Evolutionary conservation across 768 basidiomycete genomes (phyloP).

Genomic region (Tricholomella constricta): DNA sequence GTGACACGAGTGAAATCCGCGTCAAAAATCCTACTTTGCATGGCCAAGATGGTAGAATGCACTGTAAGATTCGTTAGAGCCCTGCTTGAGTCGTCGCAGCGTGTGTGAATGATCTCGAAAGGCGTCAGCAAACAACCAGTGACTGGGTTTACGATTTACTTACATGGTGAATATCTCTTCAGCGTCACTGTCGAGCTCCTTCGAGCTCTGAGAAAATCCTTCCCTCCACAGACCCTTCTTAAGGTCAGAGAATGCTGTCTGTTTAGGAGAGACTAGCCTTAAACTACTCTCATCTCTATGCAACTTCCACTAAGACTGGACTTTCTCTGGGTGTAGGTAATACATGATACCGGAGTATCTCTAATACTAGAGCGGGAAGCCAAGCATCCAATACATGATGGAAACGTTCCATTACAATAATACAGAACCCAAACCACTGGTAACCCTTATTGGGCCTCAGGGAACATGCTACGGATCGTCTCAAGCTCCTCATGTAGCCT

Average conservation of each 20-base stretch:
- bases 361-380: neutral
- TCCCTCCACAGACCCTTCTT: neutral
- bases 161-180: neutral
- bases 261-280: no score
- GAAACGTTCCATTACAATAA: neutral
- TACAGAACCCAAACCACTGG: neutral
- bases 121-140: no score
- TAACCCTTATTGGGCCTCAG: conserved; percentile 14
- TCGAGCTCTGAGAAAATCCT: neutral
- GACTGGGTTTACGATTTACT: neutral
- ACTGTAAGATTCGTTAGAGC: no score
- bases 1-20: no score
- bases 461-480: conserved; percentile 44
- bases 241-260: neutral
- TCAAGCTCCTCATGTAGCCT: conserved; percentile 55
- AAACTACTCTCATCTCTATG: no score
- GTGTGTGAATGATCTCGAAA: no score
- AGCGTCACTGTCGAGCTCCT: neutral
- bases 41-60: no score
- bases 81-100: no score
- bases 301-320: no score
- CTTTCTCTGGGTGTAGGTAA: neutral
- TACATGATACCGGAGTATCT: neutral
- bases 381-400: neutral
- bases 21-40: no score